These are phyloP conservation scores for Petunia secreta DNA, from an alignment of 257 asterid genomes.

Conservation along the genomic window DNA sequence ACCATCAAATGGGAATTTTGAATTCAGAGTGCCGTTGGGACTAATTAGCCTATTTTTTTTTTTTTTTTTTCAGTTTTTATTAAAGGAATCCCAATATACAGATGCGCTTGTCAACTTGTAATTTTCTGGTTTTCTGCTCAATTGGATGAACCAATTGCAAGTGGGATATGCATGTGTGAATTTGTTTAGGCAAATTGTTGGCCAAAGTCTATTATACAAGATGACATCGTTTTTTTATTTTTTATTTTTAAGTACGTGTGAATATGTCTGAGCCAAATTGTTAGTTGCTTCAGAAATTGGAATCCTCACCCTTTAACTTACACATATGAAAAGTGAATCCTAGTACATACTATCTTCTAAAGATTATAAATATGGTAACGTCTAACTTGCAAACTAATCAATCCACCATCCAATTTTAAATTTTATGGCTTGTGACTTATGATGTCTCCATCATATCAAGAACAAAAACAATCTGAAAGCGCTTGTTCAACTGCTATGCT, in stretches of 20 bases:
- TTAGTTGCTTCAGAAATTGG: not conserved
- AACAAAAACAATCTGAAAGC: not conserved
- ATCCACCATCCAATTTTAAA: not conserved
- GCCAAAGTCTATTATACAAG: not conserved
- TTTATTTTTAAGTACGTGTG: too few species aligned
- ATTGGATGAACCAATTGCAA: constrained; percentile 5
- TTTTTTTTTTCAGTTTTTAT: too few species aligned
- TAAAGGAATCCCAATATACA: too few species aligned
- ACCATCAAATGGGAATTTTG: not conserved
- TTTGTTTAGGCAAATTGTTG: too few species aligned
- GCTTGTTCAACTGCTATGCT: too few species aligned
- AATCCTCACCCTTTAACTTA: not conserved
- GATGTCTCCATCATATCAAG: not conserved
- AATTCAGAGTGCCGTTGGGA: not conserved
- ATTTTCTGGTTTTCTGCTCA: not conserved
- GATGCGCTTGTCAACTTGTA: not conserved
- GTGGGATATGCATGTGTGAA: not conserved
- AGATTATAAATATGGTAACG: not conserved
- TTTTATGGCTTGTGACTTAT: not conserved
- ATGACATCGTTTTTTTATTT: not conserved
- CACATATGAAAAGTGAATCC: not conserved
- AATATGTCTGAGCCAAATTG: too few species aligned
- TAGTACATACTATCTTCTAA: not conserved
- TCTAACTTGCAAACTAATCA: not conserved
- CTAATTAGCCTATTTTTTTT: too few species aligned